Percentiles rank a stretch among this genome's conserved stretches.
Evolutionary conservation across 306 rosid genomes (phyloP).

Genomic region (Dryas alaskensis): DNA sequence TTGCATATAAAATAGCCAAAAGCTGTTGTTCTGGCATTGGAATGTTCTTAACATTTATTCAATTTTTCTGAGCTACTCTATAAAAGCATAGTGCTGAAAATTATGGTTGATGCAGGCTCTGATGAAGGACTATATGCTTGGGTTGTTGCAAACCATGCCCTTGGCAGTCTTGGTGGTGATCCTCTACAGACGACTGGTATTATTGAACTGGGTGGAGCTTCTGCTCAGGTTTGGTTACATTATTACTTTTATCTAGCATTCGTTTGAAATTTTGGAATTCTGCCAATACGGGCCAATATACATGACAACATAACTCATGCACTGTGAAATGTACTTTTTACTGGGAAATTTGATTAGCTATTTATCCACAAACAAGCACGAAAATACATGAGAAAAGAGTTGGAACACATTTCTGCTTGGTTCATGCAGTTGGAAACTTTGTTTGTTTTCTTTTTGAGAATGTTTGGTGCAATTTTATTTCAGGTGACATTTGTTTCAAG

Average conservation of each 20-base stretch:
- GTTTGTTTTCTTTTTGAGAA: constrained; percentile 12
- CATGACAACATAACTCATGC: neutral
- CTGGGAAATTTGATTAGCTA: neutral
- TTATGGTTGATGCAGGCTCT: constrained; percentile 56
- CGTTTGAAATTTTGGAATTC: constrained; percentile 3
- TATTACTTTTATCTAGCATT: constrained; percentile 7
- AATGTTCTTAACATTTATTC: constrained; percentile 1
- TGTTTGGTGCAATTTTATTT: constrained; percentile 27
- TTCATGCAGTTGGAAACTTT: constrained; percentile 13
- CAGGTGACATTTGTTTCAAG: constrained; percentile 91
- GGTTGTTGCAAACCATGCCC: constrained; percentile 93
- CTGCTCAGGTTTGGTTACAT: constrained; percentile 65
- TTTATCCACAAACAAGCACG: neutral
- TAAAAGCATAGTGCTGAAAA: constrained; percentile 8
- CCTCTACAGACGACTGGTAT: constrained; percentile 78
- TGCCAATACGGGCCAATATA: neutral
- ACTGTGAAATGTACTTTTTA: neutral
- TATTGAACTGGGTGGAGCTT: constrained; percentile 93
- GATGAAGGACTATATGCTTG: constrained; percentile 93
- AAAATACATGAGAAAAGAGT: neutral
- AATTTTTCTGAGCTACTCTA: neutral
- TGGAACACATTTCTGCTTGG: neutral
- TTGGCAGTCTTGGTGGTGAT: constrained; percentile 81
- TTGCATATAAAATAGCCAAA: neutral
- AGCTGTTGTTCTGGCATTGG: neutral